phyloP scores from a whole-genome alignment of 768 basidiomycete genomes.

The Guyanaporus albipodus region DNA sequence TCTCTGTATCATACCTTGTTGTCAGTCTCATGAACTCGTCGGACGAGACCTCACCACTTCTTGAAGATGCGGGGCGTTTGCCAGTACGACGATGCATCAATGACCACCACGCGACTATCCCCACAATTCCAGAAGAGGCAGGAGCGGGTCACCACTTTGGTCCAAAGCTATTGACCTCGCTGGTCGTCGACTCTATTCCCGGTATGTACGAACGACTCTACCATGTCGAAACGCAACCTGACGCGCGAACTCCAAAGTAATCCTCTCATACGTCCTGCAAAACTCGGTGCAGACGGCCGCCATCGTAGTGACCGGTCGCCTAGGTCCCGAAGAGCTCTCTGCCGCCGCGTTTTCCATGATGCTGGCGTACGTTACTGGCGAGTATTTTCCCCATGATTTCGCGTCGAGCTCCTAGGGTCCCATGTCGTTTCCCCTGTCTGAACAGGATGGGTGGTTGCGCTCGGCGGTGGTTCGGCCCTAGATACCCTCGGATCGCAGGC shows the following conservation, averaged over 20 bases:
- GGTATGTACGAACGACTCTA: constrained; percentile 41
- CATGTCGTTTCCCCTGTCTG: constrained; percentile 36
- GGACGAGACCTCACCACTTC: constrained; percentile 33
- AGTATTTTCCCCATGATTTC: constrained; percentile 37
- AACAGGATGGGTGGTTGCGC: constrained; percentile 73
- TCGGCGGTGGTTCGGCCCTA: constrained; percentile 75
- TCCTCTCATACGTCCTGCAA: constrained; percentile 67
- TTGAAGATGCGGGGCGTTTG: constrained; percentile 13
- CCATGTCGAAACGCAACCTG: too few species aligned
- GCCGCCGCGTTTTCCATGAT: constrained; percentile 71
- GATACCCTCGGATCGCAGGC: constrained; percentile 78
- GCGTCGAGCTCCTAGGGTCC: constrained; percentile 41
- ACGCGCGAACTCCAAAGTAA: constrained; percentile 50
- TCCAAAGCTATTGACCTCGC: constrained; percentile 39
- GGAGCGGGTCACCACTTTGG: constrained; percentile 16
- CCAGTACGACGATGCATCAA: constrained; percentile 6
- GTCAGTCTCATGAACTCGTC: constrained; percentile 20
- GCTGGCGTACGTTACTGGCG: constrained; percentile 76
- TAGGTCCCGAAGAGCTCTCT: constrained; percentile 68
- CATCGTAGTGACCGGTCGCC: constrained; percentile 58
- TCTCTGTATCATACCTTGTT: not conserved
- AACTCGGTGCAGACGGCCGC: constrained; percentile 70
- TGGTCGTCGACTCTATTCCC: constrained; percentile 56
- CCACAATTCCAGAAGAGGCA: constrained; percentile 29
- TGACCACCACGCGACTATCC: constrained; percentile 10